A percentile compares a stretch with the other conserved stretches of the same genome.
phyloP scores from a whole-genome alignment of 495 filamentous ascomycete genomes.

The Penicillium turbatum region DNA sequence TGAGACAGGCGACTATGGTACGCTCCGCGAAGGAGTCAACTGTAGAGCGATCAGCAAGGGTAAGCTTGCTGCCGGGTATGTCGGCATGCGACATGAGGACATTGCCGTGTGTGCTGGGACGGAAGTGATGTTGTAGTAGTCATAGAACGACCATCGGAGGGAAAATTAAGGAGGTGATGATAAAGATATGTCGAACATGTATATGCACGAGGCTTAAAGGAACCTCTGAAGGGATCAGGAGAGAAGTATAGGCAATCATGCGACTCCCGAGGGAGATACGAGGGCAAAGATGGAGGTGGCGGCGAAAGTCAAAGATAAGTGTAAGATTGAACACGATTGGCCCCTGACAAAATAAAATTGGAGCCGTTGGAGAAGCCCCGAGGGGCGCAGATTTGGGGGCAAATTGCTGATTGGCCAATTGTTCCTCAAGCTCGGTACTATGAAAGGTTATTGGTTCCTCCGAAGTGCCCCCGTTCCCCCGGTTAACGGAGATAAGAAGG shows the following conservation, averaged over 20 bases:
- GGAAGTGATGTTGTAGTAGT: not conserved
- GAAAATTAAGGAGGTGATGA: not conserved
- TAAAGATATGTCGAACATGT: not conserved
- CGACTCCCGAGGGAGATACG: not conserved
- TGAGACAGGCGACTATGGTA: conserved; percentile 32
- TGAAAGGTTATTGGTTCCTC: not conserved
- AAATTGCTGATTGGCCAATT: conserved; percentile 1
- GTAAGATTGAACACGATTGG: conserved; percentile 4
- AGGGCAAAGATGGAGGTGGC: conserved; percentile 22
- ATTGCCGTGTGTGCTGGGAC: conserved; percentile 4
- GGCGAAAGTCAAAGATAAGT: conserved; percentile 5
- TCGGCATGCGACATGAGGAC: conserved; percentile 23
- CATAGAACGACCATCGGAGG: not conserved
- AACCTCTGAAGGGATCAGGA: not conserved
- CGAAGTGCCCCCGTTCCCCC: no score
- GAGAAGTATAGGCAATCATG: not conserved
- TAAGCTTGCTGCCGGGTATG: conserved; percentile 11
- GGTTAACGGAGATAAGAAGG: no score
- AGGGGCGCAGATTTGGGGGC: not conserved
- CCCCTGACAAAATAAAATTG: not conserved
- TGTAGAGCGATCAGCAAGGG: conserved; percentile 25
- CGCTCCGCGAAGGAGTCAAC: conserved; percentile 8
- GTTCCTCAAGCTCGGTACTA: not conserved
- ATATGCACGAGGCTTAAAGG: not conserved
- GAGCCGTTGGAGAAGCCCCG: not conserved